A percentile compares a stretch with the other conserved stretches of the same genome.
Evolutionary conservation across 176 grass and related monocot genomes (phyloP).

Genomic region (Musa itinerans): DNA sequence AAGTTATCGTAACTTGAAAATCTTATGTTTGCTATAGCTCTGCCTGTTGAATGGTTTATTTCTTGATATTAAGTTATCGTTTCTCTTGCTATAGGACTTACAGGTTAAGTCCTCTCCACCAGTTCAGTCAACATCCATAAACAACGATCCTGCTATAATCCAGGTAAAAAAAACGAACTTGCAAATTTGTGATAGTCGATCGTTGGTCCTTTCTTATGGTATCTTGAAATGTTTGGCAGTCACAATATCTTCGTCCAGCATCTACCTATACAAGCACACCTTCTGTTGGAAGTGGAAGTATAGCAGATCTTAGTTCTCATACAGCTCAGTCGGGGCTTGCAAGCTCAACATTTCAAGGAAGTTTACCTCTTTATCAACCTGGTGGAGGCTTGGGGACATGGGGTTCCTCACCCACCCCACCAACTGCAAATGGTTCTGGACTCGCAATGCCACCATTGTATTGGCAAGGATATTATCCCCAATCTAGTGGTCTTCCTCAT

Average conservation of each 20-base stretch:
- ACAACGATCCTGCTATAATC: conserved; percentile 90
- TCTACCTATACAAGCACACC: conserved; percentile 46
- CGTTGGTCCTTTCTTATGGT: conserved; percentile 1
- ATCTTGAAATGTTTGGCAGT: conserved; percentile 35
- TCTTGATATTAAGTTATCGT: neutral
- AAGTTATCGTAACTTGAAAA: neutral
- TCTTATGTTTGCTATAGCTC: neutral
- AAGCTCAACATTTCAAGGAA: conserved; percentile 54
- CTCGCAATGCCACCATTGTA: conserved; percentile 53
- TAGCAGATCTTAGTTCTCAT: conserved; percentile 36
- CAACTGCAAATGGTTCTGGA: conserved; percentile 36
- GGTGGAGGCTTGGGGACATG: conserved; percentile 36
- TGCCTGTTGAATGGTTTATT: neutral
- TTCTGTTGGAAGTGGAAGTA: conserved; percentile 48
- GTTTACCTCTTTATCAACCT: conserved; percentile 63
- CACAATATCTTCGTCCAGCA: conserved; percentile 51
- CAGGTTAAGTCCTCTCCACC: conserved; percentile 76
- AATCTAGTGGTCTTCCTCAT: conserved; percentile 40
- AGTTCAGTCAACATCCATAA: conserved; percentile 33
- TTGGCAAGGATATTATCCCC: conserved; percentile 63
- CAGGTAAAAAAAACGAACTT: conserved; percentile 39
- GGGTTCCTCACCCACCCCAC: conserved; percentile 37
- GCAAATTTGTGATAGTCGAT: neutral
- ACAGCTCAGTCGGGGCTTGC: conserved; percentile 46
- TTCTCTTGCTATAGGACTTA: conserved; percentile 50